phyloP scores from a whole-genome alignment of 2,329 filamentous ascomycete genomes.

The Dryadomyces quercivorus region DNA sequence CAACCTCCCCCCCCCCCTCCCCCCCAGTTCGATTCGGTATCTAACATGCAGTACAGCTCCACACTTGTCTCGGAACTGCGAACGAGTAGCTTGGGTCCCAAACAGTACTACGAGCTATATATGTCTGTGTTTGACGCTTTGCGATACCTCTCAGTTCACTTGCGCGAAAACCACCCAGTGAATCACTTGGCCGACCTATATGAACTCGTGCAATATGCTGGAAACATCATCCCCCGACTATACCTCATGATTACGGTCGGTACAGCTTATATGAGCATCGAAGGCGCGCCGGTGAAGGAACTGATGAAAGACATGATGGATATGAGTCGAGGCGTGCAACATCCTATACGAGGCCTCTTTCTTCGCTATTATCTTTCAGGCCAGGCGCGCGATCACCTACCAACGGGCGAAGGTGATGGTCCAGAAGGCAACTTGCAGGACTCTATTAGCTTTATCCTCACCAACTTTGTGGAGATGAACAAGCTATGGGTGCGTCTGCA shows the following conservation, averaged over 20 bases:
- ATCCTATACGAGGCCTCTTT: slow-evolving; percentile 90
- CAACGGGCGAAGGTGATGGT: slow-evolving; percentile 70
- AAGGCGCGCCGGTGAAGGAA: slow-evolving; percentile 97
- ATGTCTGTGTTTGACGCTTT: slow-evolving; percentile 98
- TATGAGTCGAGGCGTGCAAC: slow-evolving; percentile 96
- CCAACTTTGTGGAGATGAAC: slow-evolving; percentile 99
- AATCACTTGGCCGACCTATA: slow-evolving; percentile 98
- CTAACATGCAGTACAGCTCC: slow-evolving; percentile 52
- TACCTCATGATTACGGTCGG: slow-evolving; percentile 99
- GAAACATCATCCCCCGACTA: slow-evolving; percentile 89
- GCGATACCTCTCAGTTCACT: slow-evolving; percentile 89
- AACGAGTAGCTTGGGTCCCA: slow-evolving; percentile 92
- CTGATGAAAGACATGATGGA: slow-evolving; percentile 99
- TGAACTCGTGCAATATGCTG: slow-evolving; percentile 89
- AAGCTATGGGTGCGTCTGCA: slow-evolving; percentile 97
- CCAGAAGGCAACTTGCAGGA: slow-evolving; percentile 93
- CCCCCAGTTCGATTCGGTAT: not conserved
- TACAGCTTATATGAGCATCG: slow-evolving; percentile 97
- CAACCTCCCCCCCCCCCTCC: slow-evolving; percentile 18
- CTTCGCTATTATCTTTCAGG: slow-evolving; percentile 92
- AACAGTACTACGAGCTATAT: slow-evolving; percentile 99
- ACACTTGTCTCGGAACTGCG: slow-evolving; percentile 97
- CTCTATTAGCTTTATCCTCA: slow-evolving; percentile 94
- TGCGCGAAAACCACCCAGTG: slow-evolving; percentile 92
- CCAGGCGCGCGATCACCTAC: slow-evolving; percentile 82